These are phyloP conservation scores for Hygrophila difformis DNA, from an alignment of 257 asterid species.

Conservation along the genomic window DNA sequence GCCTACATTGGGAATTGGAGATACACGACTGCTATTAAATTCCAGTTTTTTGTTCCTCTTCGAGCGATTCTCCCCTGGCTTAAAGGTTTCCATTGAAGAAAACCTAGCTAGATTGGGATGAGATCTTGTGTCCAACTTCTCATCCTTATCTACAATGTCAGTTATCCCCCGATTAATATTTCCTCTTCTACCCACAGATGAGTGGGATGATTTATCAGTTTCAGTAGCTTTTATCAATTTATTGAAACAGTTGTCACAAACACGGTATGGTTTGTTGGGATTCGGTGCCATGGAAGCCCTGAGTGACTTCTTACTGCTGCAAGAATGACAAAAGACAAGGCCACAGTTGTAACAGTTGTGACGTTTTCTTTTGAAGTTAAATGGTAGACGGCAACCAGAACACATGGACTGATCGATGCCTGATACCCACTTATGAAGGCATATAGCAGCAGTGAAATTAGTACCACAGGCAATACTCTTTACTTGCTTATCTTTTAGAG, in stretches of 20 bases:
- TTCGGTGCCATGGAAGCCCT: constrained; percentile 95
- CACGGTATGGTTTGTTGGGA: constrained; percentile 86
- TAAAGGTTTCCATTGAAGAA: constrained; percentile 65
- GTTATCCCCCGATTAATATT: constrained; percentile 43
- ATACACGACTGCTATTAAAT: constrained; percentile 68
- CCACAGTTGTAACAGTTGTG: constrained; percentile 96
- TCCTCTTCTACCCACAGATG: constrained; percentile 56
- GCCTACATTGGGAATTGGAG: constrained; percentile 70
- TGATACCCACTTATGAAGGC: constrained; percentile 91
- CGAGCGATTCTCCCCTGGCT: constrained; percentile 46
- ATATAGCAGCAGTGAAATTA: constrained; percentile 75
- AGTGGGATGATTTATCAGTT: constrained; percentile 48
- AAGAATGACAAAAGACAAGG: constrained; percentile 82
- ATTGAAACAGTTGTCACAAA: constrained; percentile 69
- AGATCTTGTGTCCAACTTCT: constrained; percentile 41
- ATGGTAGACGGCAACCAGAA: constrained; percentile 82
- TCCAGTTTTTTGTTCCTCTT: constrained; percentile 65
- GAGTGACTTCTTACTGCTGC: constrained; percentile 87
- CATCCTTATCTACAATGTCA: constrained; percentile 46
- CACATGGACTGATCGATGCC: constrained; percentile 92
- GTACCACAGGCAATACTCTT: constrained; percentile 90
- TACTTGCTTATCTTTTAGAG: constrained; percentile 87
- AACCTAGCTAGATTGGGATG: constrained; percentile 59
- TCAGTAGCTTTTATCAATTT: constrained; percentile 69
- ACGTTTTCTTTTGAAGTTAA: constrained; percentile 86